These are phyloP conservation scores for Leucosporidium creatinivorum DNA, from an alignment of 768 basidiomycete genomes.

Conservation along the genomic window DNA sequence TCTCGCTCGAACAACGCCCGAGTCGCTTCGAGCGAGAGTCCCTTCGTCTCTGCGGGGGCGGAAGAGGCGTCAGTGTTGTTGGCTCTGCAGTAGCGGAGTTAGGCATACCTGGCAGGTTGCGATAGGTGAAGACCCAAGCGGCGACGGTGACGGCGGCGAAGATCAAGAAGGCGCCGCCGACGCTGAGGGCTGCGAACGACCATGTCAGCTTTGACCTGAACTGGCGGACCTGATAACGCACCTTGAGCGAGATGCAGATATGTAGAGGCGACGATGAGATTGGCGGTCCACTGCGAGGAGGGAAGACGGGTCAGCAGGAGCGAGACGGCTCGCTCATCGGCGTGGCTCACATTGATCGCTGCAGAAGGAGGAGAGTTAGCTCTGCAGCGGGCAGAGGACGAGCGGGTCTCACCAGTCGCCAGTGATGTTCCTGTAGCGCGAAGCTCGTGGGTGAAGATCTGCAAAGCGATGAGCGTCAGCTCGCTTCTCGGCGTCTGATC, in stretches of 20 bases:
- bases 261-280: slow-evolving; percentile 27
- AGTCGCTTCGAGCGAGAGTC: slow-evolving; percentile 13
- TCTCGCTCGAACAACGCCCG: slow-evolving; percentile 21
- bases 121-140: slow-evolving; percentile 25
- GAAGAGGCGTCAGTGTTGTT: neutral
- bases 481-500: no score
- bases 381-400: no score
- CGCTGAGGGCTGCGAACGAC: slow-evolving; percentile 10
- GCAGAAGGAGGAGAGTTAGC: no score
- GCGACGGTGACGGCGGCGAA: slow-evolving; percentile 7
- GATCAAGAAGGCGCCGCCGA: slow-evolving; percentile 21
- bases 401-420: neutral
- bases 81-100: neutral
- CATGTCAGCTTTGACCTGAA: neutral
- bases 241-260: slow-evolving; percentile 23
- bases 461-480: neutral
- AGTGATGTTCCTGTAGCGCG: slow-evolving; percentile 18
- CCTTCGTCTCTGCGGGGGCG: slow-evolving; percentile 25
- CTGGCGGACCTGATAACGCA: neutral
- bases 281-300: slow-evolving; percentile 17
- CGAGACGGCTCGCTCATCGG: no score
- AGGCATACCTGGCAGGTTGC: slow-evolving; percentile 14
- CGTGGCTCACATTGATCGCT: no score
- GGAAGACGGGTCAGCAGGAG: neutral
- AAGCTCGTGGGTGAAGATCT: slow-evolving; percentile 27